A percentile compares a stretch with the other conserved stretches of the same genome.
Evolutionary conservation across 352 stramenopile species (phyloP).

Genomic region (Globisporangium paddicum): DNA sequence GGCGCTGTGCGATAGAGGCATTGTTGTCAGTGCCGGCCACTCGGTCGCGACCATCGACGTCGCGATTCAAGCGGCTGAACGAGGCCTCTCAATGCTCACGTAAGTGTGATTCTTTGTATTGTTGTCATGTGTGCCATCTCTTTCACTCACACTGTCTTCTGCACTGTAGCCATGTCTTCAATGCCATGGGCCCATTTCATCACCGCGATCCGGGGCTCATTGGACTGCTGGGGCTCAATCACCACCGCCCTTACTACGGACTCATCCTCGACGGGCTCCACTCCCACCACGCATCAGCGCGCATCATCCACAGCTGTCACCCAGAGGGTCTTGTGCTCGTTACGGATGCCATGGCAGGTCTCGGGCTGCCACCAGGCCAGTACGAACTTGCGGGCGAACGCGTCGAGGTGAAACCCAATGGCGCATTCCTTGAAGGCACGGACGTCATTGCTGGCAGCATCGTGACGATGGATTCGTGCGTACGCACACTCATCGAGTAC

Average conservation of each 20-base stretch:
- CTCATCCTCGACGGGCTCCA: constrained; percentile 90
- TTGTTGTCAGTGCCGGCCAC: constrained; percentile 73
- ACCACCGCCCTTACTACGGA: constrained; percentile 58
- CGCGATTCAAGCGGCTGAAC: constrained; percentile 53
- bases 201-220: constrained; percentile 88
- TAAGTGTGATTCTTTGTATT: constrained; percentile 14
- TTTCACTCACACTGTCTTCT: background rate
- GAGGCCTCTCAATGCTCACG: constrained; percentile 81
- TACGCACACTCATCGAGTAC: constrained; percentile 75
- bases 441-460: constrained; percentile 84
- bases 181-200: constrained; percentile 90
- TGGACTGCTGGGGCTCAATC: constrained; percentile 62
- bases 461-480: constrained; percentile 78
- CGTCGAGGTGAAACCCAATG: constrained; percentile 46
- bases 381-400: constrained; percentile 72
- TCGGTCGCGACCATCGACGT: constrained; percentile 69
- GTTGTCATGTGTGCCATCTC: background rate
- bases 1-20: constrained; percentile 16
- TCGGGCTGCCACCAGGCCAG: constrained; percentile 64
- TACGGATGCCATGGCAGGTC: constrained; percentile 79
- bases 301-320: constrained; percentile 80
- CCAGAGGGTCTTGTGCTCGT: constrained; percentile 77
- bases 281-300: constrained; percentile 66
- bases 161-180: constrained; percentile 78
- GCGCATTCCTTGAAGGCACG: constrained; percentile 56